Evolutionary conservation across 2,329 filamentous ascomycete species (phyloP).

Genomic region (Botrytis tulipae): DNA sequence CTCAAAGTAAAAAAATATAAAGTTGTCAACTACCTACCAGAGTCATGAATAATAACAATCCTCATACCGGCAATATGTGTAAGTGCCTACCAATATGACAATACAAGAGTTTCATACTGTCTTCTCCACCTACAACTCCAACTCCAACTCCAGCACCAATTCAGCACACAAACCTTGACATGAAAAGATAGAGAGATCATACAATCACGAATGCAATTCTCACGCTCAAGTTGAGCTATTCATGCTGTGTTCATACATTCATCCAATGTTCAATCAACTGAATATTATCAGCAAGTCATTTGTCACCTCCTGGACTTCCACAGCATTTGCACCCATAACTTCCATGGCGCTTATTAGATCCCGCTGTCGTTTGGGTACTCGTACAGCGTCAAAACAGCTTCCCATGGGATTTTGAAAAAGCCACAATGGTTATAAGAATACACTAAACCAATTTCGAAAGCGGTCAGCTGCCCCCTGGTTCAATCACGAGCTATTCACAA

Average conservation of each 20-base stretch:
- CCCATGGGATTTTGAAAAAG: slow-evolving; percentile 8
- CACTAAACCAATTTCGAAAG: slow-evolving; percentile 2
- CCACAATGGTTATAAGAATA: background rate
- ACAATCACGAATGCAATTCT: background rate
- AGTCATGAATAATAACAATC: background rate
- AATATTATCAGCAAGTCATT: background rate
- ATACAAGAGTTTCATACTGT: background rate
- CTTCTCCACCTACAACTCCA: too few relatives aligned
- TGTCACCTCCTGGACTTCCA: background rate
- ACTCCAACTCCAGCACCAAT: background rate
- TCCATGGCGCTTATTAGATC: background rate
- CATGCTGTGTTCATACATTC: background rate
- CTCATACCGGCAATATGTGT: background rate
- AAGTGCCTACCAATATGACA: background rate
- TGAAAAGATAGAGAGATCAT: background rate
- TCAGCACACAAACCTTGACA: background rate
- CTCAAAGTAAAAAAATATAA: background rate
- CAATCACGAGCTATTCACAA: background rate
- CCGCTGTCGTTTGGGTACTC: background rate
- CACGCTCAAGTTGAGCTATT: background rate
- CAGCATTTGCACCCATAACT: background rate
- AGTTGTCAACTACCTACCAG: background rate
- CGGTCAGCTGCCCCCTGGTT: slow-evolving; percentile 12
- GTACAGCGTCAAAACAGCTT: background rate
- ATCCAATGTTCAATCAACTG: background rate